Conservation (phyloP, 768 basidiomycete genomes). For the Roridomyces roridus region DNA sequence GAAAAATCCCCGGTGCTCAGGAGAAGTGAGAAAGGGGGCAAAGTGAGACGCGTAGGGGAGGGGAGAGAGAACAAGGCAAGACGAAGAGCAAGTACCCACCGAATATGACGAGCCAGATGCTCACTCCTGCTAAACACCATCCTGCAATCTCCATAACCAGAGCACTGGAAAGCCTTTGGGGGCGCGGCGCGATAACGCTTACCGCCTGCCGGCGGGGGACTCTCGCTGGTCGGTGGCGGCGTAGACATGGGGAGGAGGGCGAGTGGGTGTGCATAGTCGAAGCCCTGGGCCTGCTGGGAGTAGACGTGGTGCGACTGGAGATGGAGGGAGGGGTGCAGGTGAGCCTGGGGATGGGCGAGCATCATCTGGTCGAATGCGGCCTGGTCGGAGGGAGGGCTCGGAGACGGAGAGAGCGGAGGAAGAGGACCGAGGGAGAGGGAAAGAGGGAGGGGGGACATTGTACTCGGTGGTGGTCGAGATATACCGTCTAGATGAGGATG, state of each 20-base stretch:
- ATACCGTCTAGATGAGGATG: no score
- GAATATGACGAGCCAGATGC: slow-evolving; percentile 93
- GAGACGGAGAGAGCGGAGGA: no score
- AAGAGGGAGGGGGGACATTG: no score
- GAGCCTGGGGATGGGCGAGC: no score
- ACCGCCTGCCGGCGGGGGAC: neutral
- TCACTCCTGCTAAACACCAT: slow-evolving; percentile 98
- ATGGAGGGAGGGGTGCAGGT: no score
- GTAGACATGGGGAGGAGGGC: neutral
- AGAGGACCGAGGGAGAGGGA: no score
- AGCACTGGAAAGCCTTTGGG: slow-evolving; percentile 94
- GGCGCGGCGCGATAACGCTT: slow-evolving; percentile 85
- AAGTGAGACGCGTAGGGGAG: neutral
- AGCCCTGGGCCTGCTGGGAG: neutral
- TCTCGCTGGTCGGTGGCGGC: neutral
- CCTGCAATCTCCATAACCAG: slow-evolving; percentile 92
- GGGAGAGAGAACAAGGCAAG: neutral
- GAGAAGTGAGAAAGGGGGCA: neutral
- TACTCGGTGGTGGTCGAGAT: no score
- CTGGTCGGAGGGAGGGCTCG: no score
- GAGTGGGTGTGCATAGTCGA: neutral
- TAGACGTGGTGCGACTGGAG: no score
- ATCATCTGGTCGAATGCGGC: no score
- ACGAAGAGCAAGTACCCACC: slow-evolving; percentile 56
- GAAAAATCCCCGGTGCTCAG: no score